Conservation (phyloP, 2,329 filamentous ascomycete genomes). For the Exophiala alcalophila region DNA sequence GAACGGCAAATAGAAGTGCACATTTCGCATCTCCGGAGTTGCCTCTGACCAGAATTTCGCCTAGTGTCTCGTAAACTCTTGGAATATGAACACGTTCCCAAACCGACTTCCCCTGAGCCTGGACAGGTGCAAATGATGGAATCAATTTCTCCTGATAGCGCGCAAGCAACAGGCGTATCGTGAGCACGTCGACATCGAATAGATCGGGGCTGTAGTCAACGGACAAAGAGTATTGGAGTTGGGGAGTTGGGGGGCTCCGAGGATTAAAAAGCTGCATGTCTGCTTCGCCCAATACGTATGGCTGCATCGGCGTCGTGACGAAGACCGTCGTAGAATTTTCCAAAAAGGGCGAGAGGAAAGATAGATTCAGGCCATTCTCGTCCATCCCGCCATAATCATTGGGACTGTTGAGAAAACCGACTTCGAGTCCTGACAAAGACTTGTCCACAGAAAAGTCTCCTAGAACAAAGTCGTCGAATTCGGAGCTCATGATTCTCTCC, state of each 20-base stretch:
- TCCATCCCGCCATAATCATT: no score
- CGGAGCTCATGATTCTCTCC: no score
- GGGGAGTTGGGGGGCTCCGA: background rate
- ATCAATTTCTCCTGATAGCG: conserved; percentile 7
- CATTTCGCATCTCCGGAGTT: background rate
- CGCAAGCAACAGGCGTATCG: conserved; percentile 6
- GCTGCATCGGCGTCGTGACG: no score
- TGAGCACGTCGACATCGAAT: conserved; percentile 2
- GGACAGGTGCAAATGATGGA: conserved; percentile 4
- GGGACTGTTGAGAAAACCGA: no score
- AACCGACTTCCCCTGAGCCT: background rate
- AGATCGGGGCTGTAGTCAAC: conserved; percentile 5
- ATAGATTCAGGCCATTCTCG: no score
- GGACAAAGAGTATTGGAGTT: conserved; percentile 1
- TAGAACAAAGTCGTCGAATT: no score
- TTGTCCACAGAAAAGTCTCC: no score
- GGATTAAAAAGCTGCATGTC: background rate
- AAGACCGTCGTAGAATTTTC: no score
- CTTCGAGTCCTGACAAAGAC: no score
- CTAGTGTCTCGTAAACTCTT: conserved; percentile 8
- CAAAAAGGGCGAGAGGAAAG: no score
- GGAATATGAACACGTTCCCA: conserved; percentile 10
- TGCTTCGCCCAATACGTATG: background rate
- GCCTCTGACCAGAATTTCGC: conserved; percentile 6
- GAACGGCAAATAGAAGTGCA: conserved; percentile 3